A percentile compares a stretch with the other conserved stretches of the same genome.
phyloP scores from a whole-genome alignment of 1,139 yeast species.

The Lodderomyces theae region DNA sequence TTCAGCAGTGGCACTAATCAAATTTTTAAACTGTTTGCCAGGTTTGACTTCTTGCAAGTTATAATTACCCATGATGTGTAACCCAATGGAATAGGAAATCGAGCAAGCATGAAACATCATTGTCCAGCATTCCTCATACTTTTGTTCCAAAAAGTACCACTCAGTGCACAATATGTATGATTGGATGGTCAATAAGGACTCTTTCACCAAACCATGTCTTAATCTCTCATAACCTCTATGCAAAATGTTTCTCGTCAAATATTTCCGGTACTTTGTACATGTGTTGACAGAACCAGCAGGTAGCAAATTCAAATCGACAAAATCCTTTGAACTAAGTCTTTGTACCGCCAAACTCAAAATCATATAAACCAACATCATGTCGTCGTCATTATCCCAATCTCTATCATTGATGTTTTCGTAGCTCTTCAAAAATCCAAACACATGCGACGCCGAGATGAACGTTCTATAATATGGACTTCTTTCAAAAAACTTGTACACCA shows the following conservation, averaged over 20 bases:
- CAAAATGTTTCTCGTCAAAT: slow-evolving; percentile 31
- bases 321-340: slow-evolving; percentile 36
- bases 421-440: slow-evolving; percentile 28
- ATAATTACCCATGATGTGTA: slow-evolving; percentile 44
- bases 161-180: slow-evolving; percentile 52
- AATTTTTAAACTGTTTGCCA: slow-evolving; percentile 13
- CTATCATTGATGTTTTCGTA: slow-evolving; percentile 30
- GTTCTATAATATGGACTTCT: slow-evolving; percentile 29
- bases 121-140: slow-evolving; percentile 50
- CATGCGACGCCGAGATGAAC: slow-evolving; percentile 27
- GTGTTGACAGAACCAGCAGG: slow-evolving; percentile 17
- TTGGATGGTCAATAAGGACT: slow-evolving; percentile 46
- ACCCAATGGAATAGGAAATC: slow-evolving; percentile 50
- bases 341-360: slow-evolving; percentile 40
- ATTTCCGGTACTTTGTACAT: slow-evolving; percentile 25
- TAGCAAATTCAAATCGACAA: slow-evolving; percentile 26
- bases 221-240: slow-evolving; percentile 39
- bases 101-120: slow-evolving; percentile 49
- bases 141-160: slow-evolving; percentile 47
- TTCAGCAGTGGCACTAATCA: slow-evolving; percentile 12
- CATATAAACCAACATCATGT: slow-evolving; percentile 45
- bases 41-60: slow-evolving; percentile 16
- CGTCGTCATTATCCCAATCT: slow-evolving; percentile 53
- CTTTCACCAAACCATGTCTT: slow-evolving; percentile 46
- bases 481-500: slow-evolving; percentile 35